Base-by-base conservation (phyloP, 2,329 filamentous ascomycete genomes). In the Byssochlamys sp. region DNA sequence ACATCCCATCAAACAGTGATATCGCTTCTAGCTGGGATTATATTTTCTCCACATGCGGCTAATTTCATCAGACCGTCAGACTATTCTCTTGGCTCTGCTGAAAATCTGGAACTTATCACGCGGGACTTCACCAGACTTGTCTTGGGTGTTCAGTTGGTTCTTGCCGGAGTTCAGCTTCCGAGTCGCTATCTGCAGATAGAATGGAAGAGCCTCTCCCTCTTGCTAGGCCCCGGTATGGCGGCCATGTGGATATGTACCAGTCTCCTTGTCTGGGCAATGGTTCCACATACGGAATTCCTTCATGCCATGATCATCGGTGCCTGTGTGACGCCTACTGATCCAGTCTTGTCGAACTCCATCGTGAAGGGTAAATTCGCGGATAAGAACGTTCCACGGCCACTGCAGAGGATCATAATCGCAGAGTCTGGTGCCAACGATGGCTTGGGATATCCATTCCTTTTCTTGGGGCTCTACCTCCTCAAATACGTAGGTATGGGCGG, bases 281-380 rank as follows among this genome's bases (percentile, higher is more conserved):
- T 91, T 1, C 89, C 89, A 0, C 75, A 84, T 54, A 77, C 92
- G 14, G 78, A 78, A 29, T 89, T 94, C 62, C 78, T 96, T 1
- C 87, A 94, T 63, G 88, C 91, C 0, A 78, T 96, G 10, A 88
- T 86, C 14, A 78, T 95, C 10, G 91, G 85, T 1, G 88, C 91
- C 0, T 95, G 91, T 67, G 85, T 96, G n/a, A 94, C 91, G 2
- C 91, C 91, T 0, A 96, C 91, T 0, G 91, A 96, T 66, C 91
- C 91, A 0, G 85, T 96, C 1, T 73, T 96, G 39, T 92, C 88
- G 14, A 92, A 94, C 62, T 88, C 88, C 2, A 95, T 96, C 58
- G 90, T 96, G 52, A 96, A 96, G 76, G 91, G 91, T 31, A 91
- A 89, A 65, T 96, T 95, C 68, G 91, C 91, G 0, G 91, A 96